A percentile compares a stretch with the other conserved stretches of the same genome.
phyloP scores from a whole-genome alignment of 2,329 filamentous ascomycete species.

The Trichoderma oligosporum region DNA sequence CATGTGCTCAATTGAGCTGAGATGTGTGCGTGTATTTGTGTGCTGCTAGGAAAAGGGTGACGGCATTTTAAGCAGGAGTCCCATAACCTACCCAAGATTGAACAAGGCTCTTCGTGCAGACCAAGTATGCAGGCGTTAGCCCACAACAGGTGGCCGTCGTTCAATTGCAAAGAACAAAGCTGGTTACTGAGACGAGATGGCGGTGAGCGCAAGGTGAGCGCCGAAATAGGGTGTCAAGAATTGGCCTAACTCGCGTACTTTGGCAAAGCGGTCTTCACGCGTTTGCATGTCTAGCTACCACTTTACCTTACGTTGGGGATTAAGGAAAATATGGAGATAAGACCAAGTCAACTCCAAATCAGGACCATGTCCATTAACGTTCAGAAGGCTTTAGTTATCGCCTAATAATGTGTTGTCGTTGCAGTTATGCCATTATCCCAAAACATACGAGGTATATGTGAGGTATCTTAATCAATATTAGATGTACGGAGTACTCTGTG shows the following conservation, averaged over 20 bases:
- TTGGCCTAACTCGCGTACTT: background rate
- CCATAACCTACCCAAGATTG: background rate
- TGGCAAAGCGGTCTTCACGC: background rate
- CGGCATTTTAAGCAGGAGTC: background rate
- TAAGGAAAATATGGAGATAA: background rate
- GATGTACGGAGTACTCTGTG: too few species aligned
- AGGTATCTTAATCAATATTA: too few species aligned
- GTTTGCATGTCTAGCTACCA: too few species aligned
- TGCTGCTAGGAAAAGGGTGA: background rate
- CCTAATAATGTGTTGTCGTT: too few species aligned
- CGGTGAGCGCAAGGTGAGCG: too few species aligned
- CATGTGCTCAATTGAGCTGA: background rate
- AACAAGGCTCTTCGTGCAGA: background rate
- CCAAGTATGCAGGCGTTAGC: background rate
- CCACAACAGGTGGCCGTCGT: background rate
- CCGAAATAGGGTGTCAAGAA: background rate
- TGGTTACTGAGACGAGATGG: background rate
- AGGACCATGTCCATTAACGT: too few species aligned
- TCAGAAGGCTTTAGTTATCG: too few species aligned
- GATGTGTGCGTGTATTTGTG: background rate
- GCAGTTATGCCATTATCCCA: too few species aligned
- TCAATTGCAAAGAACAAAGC: background rate
- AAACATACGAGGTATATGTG: too few species aligned
- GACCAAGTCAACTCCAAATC: too few species aligned
- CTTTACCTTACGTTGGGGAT: too few species aligned